Conservation (phyloP, 495 filamentous ascomycete species). For the Thozetella sp. region DNA sequence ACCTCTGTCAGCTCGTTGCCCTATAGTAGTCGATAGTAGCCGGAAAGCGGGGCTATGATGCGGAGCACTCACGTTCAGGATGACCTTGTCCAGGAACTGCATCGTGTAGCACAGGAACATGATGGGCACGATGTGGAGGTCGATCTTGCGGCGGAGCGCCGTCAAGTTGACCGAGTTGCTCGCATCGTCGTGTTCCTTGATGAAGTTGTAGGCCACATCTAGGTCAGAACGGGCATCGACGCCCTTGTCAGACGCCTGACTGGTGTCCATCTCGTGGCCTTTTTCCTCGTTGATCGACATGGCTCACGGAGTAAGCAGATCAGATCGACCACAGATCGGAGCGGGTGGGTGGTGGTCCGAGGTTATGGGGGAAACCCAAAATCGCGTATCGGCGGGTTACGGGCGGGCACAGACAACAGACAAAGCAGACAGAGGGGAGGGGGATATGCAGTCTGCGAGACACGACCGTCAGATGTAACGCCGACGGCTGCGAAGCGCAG, state of each 20-base stretch:
- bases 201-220: conserved; percentile 33
- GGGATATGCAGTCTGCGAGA: no score
- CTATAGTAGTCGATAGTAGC: no score
- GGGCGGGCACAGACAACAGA: no score
- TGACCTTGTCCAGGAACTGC: conserved; percentile 70
- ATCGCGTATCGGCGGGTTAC: no score
- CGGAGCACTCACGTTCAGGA: conserved; percentile 54
- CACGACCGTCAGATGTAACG: no score
- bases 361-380: no score
- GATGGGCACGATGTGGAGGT: conserved; percentile 39
- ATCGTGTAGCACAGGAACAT: conserved; percentile 66
- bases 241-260: not conserved
- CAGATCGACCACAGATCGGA: no score
- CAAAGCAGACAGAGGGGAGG: no score
- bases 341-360: no score
- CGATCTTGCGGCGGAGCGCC: conserved; percentile 32
- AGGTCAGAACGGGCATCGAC: conserved; percentile 11
- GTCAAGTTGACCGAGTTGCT: conserved; percentile 16
- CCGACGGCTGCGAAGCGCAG: no score
- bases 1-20: no score
- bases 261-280: conserved; percentile 2
- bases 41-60: no score
- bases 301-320: not conserved
- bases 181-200: conserved; percentile 28
- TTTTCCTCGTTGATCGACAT: conserved; percentile 6